Evolutionary conservation across 1,284 basidiomycete genomes (phyloP), one percentile per base, ranked within the genome.

Genomic region (Porogramme epimiltina): DNA sequence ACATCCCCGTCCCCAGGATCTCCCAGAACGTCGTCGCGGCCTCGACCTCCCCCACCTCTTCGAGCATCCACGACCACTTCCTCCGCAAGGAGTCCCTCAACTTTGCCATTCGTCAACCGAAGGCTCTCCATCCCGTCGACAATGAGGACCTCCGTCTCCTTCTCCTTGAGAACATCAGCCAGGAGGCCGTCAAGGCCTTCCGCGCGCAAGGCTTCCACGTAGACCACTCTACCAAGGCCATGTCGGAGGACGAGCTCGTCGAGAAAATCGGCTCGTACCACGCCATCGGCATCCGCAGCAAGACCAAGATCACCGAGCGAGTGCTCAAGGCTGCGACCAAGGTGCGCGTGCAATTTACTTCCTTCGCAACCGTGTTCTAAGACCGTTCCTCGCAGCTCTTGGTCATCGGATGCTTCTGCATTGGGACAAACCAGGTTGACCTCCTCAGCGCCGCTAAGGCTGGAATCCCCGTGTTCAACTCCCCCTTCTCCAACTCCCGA

Each of bases 401-500:
- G 15, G 93, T 89, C 64, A 94, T 99, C 58, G 97, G 97, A 37
- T 99, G 97, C 74, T 99, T 99, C 85, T 99, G 97, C 76, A 99
- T 99, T 65, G 97, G 97, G 52, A 96, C 95, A 56, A 99, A 99
- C 75, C 97, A 99, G 73, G 97, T 99, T 64, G 95, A 98, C 71
- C 87, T 99, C 46, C 61, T 72, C 40, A 84, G 90, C 3, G 95
- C 96, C 34, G 86, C 92, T 44, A 84, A 85, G 54, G 87, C 89
- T 51, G 97, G 97, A 62, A 92, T 99, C 60, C 93, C 95, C 34
- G 97, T 99, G 49, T 99, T 99, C 84, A 99, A 99, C 75, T 99
- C 96, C 13, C 97, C 97, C 28, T 99, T 99, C 77, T 96, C 97
- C 71, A 99, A 99, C 77, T 99, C 97, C 38, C 93, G 97, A 58